Conservation (phyloP, 2,329 filamentous ascomycete species). For the Davidsoniella australis region DNA sequence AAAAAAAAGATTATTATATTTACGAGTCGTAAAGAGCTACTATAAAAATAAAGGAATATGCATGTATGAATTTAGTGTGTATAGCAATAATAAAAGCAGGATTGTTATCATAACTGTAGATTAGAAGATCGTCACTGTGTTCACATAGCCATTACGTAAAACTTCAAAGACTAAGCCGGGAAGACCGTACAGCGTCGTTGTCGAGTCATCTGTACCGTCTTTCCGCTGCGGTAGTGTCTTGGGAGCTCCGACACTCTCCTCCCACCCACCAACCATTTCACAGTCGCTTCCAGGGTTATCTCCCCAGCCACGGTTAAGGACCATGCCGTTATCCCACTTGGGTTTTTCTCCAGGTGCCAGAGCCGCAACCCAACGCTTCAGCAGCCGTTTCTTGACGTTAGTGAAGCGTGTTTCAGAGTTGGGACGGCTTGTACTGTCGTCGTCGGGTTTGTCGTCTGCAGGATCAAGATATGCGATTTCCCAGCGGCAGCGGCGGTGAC, state of each 20-base stretch:
- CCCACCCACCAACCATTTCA: constrained; percentile 72
- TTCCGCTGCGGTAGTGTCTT: constrained; percentile 29
- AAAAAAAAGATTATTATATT: not conserved
- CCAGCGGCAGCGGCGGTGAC: constrained; percentile 82
- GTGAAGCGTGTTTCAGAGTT: constrained; percentile 65
- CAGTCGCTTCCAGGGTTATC: constrained; percentile 82
- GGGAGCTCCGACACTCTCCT: constrained; percentile 41
- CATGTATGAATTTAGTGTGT: not conserved
- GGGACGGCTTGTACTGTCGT: constrained; percentile 19
- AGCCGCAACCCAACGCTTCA: constrained; percentile 50
- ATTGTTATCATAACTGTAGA: not conserved
- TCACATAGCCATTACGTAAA: constrained; percentile 77
- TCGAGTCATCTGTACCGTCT: constrained; percentile 39
- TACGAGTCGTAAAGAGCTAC: not conserved
- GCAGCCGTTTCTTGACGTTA: constrained; percentile 52
- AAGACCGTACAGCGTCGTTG: constrained; percentile 80
- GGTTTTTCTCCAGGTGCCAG: constrained; percentile 38
- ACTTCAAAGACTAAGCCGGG: constrained; percentile 93
- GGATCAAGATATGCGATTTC: constrained; percentile 41
- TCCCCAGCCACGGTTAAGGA: constrained; percentile 77
- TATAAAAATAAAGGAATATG: not conserved
- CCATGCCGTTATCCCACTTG: constrained; percentile 54
- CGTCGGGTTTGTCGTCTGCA: not conserved
- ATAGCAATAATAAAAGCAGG: not conserved
- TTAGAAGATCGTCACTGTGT: constrained; percentile 77